A percentile compares a stretch with the other conserved stretches of the same genome.
These are phyloP conservation scores for Corymbia maculata DNA, from an alignment of 345 rosid species.

Conservation along the genomic window DNA sequence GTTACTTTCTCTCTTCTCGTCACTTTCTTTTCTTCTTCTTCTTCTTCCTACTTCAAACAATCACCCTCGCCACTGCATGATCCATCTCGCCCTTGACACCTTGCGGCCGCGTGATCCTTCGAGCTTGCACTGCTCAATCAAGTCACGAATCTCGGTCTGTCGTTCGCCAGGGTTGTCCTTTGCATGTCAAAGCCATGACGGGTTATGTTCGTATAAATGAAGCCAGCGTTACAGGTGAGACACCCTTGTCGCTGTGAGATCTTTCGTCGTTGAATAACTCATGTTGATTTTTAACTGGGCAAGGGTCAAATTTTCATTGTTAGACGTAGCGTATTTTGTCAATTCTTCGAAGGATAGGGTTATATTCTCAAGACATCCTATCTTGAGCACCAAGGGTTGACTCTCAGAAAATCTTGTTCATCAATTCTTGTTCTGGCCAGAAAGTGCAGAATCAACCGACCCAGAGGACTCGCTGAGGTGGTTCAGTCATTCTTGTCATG, in stretches of 20 bases:
- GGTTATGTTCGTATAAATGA: background rate
- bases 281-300: no score
- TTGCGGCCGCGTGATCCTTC: background rate
- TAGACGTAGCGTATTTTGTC: background rate
- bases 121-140: background rate
- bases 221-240: background rate
- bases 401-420: background rate
- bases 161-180: background rate
- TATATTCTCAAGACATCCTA: no score
- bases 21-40: background rate
- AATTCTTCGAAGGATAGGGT: no score
- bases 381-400: background rate
- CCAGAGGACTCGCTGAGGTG: background rate
- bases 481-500: background rate
- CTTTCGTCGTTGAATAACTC: background rate
- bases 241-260: background rate
- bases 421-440: background rate
- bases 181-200: background rate
- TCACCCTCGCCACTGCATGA: background rate
- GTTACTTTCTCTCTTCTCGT: background rate
- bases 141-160: background rate
- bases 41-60: background rate
- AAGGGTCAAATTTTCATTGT: background rate
- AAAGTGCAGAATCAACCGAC: background rate
- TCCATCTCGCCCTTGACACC: background rate